Evolutionary conservation across 2,329 filamentous ascomycete genomes (phyloP).

Genomic region (Ceratocystis alfenasii): DNA sequence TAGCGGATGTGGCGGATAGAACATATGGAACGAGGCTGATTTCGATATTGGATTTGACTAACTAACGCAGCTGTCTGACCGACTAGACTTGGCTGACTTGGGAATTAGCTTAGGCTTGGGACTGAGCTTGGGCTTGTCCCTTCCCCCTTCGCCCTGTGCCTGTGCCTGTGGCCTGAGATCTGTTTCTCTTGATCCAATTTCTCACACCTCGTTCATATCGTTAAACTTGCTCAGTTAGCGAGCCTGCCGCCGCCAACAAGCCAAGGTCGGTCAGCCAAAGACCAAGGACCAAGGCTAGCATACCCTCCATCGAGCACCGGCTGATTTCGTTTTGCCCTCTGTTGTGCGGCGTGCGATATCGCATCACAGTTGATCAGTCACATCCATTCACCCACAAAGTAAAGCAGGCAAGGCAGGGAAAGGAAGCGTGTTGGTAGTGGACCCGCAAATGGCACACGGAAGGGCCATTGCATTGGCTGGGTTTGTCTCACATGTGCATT

Average conservation of each 20-base stretch:
- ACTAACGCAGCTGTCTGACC: not conserved
- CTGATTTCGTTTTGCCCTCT: not conserved
- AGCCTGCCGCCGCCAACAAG: not conserved
- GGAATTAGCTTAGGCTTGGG: not conserved
- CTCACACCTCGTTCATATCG: not conserved
- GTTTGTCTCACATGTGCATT: not conserved
- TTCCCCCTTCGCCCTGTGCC: not conserved
- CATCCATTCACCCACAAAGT: not conserved
- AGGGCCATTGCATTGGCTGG: not conserved
- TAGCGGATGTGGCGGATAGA: not conserved
- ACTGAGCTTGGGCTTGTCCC: not conserved
- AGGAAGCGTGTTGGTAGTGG: too few relatives aligned
- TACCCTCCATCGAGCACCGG: not conserved
- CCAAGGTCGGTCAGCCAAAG: not conserved
- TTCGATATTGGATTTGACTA: too few relatives aligned
- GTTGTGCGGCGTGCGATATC: not conserved
- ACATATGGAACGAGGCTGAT: conserved; percentile 1
- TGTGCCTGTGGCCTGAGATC: not conserved
- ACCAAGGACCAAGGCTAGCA: not conserved
- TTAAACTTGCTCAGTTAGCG: not conserved
- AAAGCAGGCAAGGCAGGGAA: not conserved
- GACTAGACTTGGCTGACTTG: not conserved
- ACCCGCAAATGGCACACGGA: too few relatives aligned
- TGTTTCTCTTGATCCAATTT: not conserved
- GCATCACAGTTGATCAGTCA: not conserved